phyloP scores from a whole-genome alignment of 495 filamentous ascomycete genomes.

The Terfezia boudieri region DNA sequence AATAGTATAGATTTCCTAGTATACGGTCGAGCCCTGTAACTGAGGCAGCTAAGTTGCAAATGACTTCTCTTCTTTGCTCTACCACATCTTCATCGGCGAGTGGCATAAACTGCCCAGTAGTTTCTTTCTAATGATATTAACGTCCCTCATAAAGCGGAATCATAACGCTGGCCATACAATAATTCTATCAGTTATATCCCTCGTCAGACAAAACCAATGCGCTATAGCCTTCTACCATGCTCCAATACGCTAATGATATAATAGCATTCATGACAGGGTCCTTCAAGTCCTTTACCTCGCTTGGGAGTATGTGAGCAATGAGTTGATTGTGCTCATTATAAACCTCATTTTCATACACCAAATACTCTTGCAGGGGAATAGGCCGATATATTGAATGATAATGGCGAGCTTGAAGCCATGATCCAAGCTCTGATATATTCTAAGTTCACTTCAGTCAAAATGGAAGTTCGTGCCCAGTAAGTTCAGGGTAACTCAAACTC shows the following conservation, averaged over 20 bases:
- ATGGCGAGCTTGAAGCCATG: constrained; percentile 49
- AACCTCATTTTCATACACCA: constrained; percentile 52
- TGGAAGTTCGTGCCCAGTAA: neutral
- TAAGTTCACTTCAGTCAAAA: constrained; percentile 12
- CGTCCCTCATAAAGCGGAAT: neutral
- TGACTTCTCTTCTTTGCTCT: constrained; percentile 39
- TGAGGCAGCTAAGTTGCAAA: constrained; percentile 45
- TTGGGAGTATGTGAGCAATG: constrained; percentile 20
- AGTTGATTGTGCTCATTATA: constrained; percentile 33
- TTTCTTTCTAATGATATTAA: neutral
- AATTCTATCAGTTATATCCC: constrained; percentile 21
- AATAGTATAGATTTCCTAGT: constrained; percentile 39
- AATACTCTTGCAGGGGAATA: constrained; percentile 49
- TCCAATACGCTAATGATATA: constrained; percentile 44
- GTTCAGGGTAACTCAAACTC: constrained; percentile 25
- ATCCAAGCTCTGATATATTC: constrained; percentile 46
- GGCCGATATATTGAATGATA: constrained; percentile 56
- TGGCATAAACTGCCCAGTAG: constrained; percentile 38
- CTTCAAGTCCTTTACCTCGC: constrained; percentile 33
- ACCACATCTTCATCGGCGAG: constrained; percentile 29
- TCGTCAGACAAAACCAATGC: constrained; percentile 48
- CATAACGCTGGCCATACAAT: neutral
- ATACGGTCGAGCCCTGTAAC: constrained; percentile 43
- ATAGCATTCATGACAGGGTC: constrained; percentile 46
- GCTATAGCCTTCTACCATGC: constrained; percentile 42